Percentiles rank a stretch among this genome's conserved stretches.
phyloP scores from a whole-genome alignment of 495 filamentous ascomycete species.

The Penicillium desertorum region DNA sequence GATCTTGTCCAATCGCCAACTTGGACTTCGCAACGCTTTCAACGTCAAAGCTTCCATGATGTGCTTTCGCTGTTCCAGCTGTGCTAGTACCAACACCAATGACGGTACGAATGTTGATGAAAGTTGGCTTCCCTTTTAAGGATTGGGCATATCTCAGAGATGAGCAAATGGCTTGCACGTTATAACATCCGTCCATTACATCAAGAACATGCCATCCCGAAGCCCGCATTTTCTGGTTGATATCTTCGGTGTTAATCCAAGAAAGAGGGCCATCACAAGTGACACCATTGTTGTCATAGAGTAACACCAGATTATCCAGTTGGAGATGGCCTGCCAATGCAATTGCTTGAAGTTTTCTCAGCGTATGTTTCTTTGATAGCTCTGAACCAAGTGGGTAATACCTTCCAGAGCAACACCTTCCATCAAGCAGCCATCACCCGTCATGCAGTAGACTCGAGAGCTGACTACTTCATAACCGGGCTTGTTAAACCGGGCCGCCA shows the following conservation, averaged over 20 bases:
- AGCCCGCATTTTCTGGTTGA: constrained; percentile 52
- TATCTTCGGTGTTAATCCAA: constrained; percentile 45
- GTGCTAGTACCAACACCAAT: constrained; percentile 44
- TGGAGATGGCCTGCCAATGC: constrained; percentile 51
- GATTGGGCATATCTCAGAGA: constrained; percentile 31
- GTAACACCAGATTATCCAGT: constrained; percentile 51
- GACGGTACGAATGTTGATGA: constrained; percentile 51
- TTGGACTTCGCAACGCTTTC: constrained; percentile 30
- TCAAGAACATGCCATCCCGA: constrained; percentile 51
- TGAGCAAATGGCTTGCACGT: constrained; percentile 41
- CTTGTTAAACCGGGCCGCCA: constrained; percentile 51
- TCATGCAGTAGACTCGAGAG: constrained; percentile 52
- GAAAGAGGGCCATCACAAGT: constrained; percentile 36
- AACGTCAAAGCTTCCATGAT: constrained; percentile 39
- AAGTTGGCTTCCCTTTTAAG: constrained; percentile 40
- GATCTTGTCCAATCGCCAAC: neutral
- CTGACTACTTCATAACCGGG: constrained; percentile 46
- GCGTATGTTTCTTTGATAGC: too few species aligned
- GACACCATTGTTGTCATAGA: constrained; percentile 59
- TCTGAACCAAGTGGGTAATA: neutral
- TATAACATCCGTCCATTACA: constrained; percentile 43
- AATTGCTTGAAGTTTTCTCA: constrained; percentile 29
- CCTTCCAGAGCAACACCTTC: constrained; percentile 55
- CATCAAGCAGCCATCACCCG: constrained; percentile 55
- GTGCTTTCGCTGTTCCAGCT: constrained; percentile 40